Percentiles rank a stretch among this genome's conserved stretches.
These are phyloP conservation scores for Forsythia viridissima DNA, from an alignment of 257 asterid genomes.

Conservation along the genomic window DNA sequence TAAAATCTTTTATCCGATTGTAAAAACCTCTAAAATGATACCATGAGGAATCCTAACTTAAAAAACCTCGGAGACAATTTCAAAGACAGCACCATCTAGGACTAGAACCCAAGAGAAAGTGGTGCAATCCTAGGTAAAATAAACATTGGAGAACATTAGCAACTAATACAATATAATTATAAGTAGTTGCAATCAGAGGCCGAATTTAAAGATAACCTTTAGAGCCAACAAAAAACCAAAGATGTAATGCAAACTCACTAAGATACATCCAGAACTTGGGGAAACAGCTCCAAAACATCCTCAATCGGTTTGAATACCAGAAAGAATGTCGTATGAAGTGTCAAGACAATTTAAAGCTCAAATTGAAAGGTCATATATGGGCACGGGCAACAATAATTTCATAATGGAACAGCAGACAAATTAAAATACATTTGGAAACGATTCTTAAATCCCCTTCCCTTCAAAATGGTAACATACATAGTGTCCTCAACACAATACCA, in stretches of 20 bases:
- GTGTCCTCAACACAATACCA: background rate
- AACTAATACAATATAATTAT: too few relatives aligned
- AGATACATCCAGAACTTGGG: background rate
- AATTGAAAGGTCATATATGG: background rate
- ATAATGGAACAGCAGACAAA: background rate
- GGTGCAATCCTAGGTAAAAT: background rate
- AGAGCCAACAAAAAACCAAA: background rate
- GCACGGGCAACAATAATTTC: background rate
- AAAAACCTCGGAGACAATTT: background rate
- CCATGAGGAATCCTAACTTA: background rate
- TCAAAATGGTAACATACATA: background rate
- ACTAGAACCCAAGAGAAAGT: background rate
- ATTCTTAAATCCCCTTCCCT: background rate
- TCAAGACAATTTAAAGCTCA: background rate
- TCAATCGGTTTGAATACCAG: background rate
- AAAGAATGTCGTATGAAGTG: background rate
- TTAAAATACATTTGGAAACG: background rate
- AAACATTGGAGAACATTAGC: background rate
- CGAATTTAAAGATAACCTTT: background rate
- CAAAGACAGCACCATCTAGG: background rate
- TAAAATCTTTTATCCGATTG: background rate
- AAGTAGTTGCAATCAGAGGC: background rate
- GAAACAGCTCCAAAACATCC: background rate
- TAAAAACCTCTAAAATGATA: background rate
- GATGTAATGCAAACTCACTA: background rate